Percentiles rank a stretch among this genome's conserved stretches.
Evolutionary conservation across 768 basidiomycete genomes (phyloP).

Genomic region (Agrocybe pediades): DNA sequence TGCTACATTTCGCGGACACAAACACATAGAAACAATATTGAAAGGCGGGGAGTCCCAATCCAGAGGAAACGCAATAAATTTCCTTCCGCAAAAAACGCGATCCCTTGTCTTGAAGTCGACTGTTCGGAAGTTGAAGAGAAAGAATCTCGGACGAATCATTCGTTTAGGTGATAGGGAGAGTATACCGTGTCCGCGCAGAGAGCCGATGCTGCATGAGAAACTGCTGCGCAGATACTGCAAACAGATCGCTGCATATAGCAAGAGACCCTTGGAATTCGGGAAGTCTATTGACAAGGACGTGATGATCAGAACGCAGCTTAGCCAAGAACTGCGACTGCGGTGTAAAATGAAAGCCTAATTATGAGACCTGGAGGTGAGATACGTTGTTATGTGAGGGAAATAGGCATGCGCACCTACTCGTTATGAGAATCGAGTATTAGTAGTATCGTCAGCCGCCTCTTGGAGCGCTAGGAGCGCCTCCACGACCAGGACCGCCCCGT

Average conservation of each 20-base stretch:
- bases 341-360: no score
- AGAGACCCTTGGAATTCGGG: no score
- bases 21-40: background rate
- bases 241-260: no score
- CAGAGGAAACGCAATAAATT: no score
- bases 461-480: constrained; percentile 5
- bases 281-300: no score
- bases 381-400: no score
- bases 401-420: background rate
- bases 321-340: no score
- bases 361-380: no score
- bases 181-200: background rate
- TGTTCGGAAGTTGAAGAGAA: background rate
- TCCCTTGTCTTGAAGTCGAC: background rate
- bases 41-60: background rate
- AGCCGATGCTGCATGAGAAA: background rate
- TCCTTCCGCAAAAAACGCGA: no score
- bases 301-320: no score
- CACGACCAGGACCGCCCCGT: constrained; percentile 11
- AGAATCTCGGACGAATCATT: background rate
- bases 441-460: constrained; percentile 8
- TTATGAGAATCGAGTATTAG: background rate
- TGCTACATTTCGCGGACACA: background rate
- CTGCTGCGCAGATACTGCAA: no score
- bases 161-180: background rate